Conservation (phyloP, 1,284 basidiomycete species). For the Leccinum subatratum region DNA sequence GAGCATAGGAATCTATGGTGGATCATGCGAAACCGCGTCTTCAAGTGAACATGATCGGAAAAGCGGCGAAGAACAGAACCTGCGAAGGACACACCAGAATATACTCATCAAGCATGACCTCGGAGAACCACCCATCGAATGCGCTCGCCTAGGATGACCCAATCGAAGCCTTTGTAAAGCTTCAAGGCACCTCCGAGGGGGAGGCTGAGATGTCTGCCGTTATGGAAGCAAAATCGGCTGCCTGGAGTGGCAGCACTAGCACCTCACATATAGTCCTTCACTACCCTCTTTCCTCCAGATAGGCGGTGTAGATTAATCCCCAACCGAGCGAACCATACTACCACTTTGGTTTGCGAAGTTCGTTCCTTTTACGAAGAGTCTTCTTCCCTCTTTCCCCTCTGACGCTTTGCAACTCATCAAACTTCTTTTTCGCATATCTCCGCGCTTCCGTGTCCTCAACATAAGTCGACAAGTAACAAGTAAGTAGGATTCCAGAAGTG, state of each 20-base stretch:
- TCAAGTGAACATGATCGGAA: slow-evolving; percentile 16
- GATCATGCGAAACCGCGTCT: slow-evolving; percentile 10
- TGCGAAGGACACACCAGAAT: slow-evolving; percentile 5
- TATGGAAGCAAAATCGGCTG: not conserved
- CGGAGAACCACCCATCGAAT: slow-evolving; percentile 9
- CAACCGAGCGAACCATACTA: slow-evolving; percentile 33
- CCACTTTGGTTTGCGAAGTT: slow-evolving; percentile 65
- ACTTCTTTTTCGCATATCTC: slow-evolving; percentile 92
- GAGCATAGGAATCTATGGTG: not conserved
- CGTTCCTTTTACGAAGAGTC: slow-evolving; percentile 67
- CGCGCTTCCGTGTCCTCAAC: slow-evolving; percentile 83
- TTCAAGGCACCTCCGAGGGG: not conserved
- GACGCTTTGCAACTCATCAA: slow-evolving; percentile 73
- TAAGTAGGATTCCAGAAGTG: no score
- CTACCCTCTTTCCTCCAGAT: slow-evolving; percentile 2
- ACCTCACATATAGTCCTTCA: slow-evolving; percentile 1
- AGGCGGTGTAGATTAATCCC: slow-evolving; percentile 11
- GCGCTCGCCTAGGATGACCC: not conserved
- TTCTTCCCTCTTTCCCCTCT: slow-evolving; percentile 72
- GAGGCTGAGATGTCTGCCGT: not conserved
- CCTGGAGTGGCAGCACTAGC: not conserved
- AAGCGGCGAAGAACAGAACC: slow-evolving; percentile 13
- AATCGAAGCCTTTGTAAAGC: not conserved
- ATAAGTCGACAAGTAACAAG: no score
- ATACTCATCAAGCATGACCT: slow-evolving; percentile 10